Base-by-base conservation (phyloP, 179 eudicot species). In the Monotropa hypopitys region DNA sequence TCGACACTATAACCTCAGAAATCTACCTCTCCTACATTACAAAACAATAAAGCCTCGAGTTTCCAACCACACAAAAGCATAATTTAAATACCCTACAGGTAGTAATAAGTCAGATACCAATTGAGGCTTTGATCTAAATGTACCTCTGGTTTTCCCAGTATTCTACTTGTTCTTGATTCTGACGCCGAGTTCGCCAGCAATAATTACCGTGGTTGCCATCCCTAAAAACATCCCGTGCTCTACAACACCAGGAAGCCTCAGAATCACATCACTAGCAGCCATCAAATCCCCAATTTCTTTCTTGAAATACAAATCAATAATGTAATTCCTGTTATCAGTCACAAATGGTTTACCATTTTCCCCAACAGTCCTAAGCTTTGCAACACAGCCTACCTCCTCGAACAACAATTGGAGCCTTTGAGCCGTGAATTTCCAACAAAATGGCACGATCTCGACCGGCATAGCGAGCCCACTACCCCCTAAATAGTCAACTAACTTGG, bases 211-310 rank as follows among this genome's bases (percentile, higher is more conserved):
- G 7, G 97, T 89, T 26, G 98, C 98, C 92, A 94, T 87, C 16
- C 86, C 92, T 51, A 94, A 80, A 80, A 92, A 94, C 97, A 94
- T 88, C 71, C 97, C 97, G 59, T 94, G 98, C 79, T 94, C 98
- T 6, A 91, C 96, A 0, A 94, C 87, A 16, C 98, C 94, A 0
- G 97, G 90, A 49, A 92, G 81, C 87, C 94, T 84, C 86, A 90
- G 76, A 76, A 94, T 92, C 0, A 84, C 80, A 83, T 94, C 93
- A 50, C 98, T 88, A 0, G 98, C 98, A 38, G 72, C 85, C 56
- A 80, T 76, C 83, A 92, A 83, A 85, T 92, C 97, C 13, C 97
- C 97, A 51, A 94, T 83, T 74, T 89, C 97, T 35, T 79, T 86
- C 80, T 90, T 70, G 43, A 94, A 88, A 77, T 87, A 92, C 91